Base-by-base conservation (phyloP, 1,284 basidiomycete species). In the Boletellus deceptivus region DNA sequence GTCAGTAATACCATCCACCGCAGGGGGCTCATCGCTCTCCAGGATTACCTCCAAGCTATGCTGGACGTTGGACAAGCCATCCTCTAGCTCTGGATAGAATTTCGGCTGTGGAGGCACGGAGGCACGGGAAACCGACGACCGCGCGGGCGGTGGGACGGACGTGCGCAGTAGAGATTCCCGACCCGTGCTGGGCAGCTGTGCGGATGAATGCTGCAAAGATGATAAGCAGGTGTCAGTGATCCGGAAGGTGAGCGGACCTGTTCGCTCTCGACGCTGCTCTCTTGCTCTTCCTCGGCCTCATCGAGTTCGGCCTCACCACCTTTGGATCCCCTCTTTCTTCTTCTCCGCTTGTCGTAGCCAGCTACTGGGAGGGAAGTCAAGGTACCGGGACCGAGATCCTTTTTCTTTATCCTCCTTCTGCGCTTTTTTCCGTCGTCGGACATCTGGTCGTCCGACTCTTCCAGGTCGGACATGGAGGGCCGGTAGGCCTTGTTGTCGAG, bases 401-500 rank as follows among this genome's bases (percentile, higher is more conserved):
- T 78, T 61, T 78, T 82, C 65, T 79, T 83, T 63, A 78, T 78
- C 66, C 73, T 81, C 56, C 72, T 75, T 55, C 70, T 76, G 51
- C 73, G 75, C 59, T 75, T 82, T 45, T 75, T 72, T 17, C 72
- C 82, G 46, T 80, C 82, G 31, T 80, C 80, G 11, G 75, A 75
- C 27, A 72, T 65, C 41, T 86, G 81, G 25, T 83, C 83, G 37
- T 86, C 83, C 0, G 76, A 77, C 45, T 77, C 76, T 37, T 87
- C 84, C 33, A 77, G 55, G 54, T 85, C 84, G 4, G 83, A 84
- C 50, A 63, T 63, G 0, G 79, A 69, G 17, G 89, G 89, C 48
- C 79, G 78, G 61, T 91, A 91, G 1, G 88, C 87, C 62, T 86
- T 87, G 68, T 91, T 89, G 64, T 91, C 89, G 34, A 70, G 61